A percentile compares a stretch with the other conserved stretches of the same genome.
Evolutionary conservation across 495 filamentous ascomycete species (phyloP).

Genomic region (Penicillium roqueforti): DNA sequence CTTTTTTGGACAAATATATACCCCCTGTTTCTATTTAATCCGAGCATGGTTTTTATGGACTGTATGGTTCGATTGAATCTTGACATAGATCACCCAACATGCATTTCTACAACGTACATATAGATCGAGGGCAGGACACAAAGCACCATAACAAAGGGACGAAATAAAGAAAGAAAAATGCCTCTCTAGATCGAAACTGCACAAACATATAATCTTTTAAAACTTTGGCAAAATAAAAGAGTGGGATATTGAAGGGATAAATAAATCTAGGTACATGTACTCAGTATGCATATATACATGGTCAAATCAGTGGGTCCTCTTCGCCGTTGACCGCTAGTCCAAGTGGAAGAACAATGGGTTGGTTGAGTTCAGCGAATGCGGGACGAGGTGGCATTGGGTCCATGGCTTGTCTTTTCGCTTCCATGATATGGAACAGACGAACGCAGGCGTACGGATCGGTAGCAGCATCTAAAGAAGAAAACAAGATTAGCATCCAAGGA

Average conservation of each 20-base stretch:
- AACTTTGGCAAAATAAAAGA: not conserved
- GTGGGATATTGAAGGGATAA: not conserved
- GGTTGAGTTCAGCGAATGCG: constrained; percentile 57
- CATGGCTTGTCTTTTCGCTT: constrained; percentile 60
- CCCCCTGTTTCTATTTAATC: constrained; percentile 3
- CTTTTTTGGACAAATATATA: constrained; percentile 21
- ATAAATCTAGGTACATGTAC: not conserved
- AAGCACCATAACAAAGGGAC: not conserved
- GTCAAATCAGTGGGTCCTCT: constrained; percentile 4
- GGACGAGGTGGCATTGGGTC: constrained; percentile 68
- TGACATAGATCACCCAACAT: not conserved
- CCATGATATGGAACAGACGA: constrained; percentile 65
- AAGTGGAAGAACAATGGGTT: constrained; percentile 46
- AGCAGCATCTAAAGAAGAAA: constrained; percentile 59
- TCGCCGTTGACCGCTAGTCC: constrained; percentile 4
- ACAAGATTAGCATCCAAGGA: constrained; percentile 1
- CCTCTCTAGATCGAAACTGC: not conserved
- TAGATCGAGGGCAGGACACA: too few species aligned
- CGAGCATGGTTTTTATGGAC: not conserved
- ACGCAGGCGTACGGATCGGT: constrained; percentile 78
- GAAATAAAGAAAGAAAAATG: not conserved
- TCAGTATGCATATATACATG: constrained; percentile 6
- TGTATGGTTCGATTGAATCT: not conserved
- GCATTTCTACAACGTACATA: not conserved
- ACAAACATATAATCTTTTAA: not conserved